Evolutionary conservation across 805 yeast species (phyloP).

Genomic region (Hanseniaspora pseudoguilliermondii): DNA sequence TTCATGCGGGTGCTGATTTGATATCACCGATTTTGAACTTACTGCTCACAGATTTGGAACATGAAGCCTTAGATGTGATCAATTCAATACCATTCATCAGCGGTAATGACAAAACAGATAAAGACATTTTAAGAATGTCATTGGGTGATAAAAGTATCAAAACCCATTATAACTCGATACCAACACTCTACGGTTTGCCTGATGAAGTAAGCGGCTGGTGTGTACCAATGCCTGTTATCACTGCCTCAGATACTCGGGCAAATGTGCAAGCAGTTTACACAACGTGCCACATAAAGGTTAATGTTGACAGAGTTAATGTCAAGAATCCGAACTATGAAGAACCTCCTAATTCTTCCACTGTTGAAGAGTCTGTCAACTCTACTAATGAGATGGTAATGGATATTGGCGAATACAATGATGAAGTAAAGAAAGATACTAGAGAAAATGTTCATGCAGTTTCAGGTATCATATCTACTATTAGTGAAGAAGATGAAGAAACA

Average conservation of each 20-base stretch:
- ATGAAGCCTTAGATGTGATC: constrained; percentile 75
- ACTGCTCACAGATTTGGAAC: constrained; percentile 71
- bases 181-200: constrained; percentile 88
- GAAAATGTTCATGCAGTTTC: background rate
- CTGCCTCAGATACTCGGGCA: constrained; percentile 77
- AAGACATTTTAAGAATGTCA: constrained; percentile 82
- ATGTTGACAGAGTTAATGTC: constrained; percentile 8
- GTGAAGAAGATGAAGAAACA: constrained; percentile 9
- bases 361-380: background rate
- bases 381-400: background rate
- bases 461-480: constrained; percentile 2
- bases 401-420: background rate
- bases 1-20: constrained; percentile 87
- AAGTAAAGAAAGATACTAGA: background rate
- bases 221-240: constrained; percentile 84
- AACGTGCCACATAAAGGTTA: constrained; percentile 44
- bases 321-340: constrained; percentile 10
- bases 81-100: constrained; percentile 78
- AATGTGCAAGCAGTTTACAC: constrained; percentile 92
- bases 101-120: constrained; percentile 70
- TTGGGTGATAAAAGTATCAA: constrained; percentile 68
- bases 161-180: constrained; percentile 72
- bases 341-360: background rate
- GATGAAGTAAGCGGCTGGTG: constrained; percentile 91
- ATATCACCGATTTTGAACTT: constrained; percentile 80